Evolutionary conservation across 2,329 filamentous ascomycete species (phyloP).

Genomic region (Colletotrichum echinochloae): DNA sequence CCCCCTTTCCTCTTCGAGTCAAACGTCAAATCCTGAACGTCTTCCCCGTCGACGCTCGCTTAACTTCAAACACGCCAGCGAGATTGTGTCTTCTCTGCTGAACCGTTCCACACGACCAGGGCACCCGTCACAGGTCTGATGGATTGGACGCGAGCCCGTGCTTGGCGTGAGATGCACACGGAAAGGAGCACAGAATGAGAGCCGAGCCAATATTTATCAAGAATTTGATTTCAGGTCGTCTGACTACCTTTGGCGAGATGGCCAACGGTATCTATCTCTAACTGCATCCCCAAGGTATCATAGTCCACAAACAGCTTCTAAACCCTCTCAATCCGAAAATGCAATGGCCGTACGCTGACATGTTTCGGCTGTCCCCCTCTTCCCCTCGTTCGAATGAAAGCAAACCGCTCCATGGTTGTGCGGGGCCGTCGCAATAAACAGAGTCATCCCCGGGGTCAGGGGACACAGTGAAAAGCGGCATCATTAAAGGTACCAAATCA

Average conservation of each 20-base stretch:
- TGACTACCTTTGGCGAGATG: slow-evolving; percentile 9
- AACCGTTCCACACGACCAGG: neutral
- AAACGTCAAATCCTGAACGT: slow-evolving; percentile 7
- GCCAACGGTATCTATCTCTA: slow-evolving; percentile 7
- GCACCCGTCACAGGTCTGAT: neutral
- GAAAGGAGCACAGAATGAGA: neutral
- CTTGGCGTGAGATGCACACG: neutral
- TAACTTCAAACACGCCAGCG: slow-evolving; percentile 25
- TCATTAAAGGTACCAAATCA: slow-evolving; percentile 36
- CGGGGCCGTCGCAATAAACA: slow-evolving; percentile 22
- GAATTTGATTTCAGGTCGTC: slow-evolving; percentile 13
- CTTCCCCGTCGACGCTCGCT: slow-evolving; percentile 9
- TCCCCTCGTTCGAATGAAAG: slow-evolving; percentile 14
- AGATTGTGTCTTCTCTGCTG: slow-evolving; percentile 14
- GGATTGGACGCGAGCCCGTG: neutral
- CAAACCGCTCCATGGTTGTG: slow-evolving; percentile 10
- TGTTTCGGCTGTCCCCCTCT: slow-evolving; percentile 4
- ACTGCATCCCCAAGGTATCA: slow-evolving; percentile 19
- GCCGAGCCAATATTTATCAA: slow-evolving; percentile 7
- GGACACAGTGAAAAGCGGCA: slow-evolving; percentile 22
- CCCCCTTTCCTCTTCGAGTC: slow-evolving; percentile 6
- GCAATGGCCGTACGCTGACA: slow-evolving; percentile 13
- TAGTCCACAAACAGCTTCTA: slow-evolving; percentile 10
- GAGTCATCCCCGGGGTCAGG: slow-evolving; percentile 7
- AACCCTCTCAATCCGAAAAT: slow-evolving; percentile 7